Conservation (phyloP, 306 rosid genomes). For the Rosa chinensis region DNA sequence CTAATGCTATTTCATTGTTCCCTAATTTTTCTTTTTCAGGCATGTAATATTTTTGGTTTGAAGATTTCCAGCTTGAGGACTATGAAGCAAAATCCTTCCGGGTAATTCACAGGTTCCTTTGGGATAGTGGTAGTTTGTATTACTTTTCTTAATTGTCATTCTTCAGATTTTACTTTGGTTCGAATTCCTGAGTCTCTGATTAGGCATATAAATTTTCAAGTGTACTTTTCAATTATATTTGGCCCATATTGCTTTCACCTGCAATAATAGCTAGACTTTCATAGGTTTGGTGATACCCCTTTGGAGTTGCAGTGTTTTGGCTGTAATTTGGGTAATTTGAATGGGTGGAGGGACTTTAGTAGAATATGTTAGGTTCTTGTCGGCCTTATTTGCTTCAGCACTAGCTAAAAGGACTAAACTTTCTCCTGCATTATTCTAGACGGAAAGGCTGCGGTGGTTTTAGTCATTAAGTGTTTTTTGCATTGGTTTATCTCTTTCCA, state of each 20-base stretch:
- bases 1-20: conserved; percentile 6
- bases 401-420: no score
- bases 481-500: no score
- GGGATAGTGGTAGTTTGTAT: conserved; percentile 11
- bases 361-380: no score
- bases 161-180: background rate
- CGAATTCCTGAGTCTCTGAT: background rate
- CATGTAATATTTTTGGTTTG: conserved; percentile 62
- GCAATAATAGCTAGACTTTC: background rate
- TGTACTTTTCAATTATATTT: background rate
- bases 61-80: conserved; percentile 77
- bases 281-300: background rate
- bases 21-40: conserved; percentile 52
- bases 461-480: no score
- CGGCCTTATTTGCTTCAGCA: no score
- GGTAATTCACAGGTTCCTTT: conserved; percentile 50
- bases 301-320: no score
- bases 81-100: conserved; percentile 70
- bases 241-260: background rate
- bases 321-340: no score
- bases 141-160: background rate
- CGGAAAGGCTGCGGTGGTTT: no score
- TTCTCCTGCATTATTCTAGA: no score
- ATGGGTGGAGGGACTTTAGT: no score
- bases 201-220: background rate